Evolutionary conservation across 257 asterid genomes (phyloP), one percentile per base, ranked within the genome.

Genomic region (Cinchona pubescens): DNA sequence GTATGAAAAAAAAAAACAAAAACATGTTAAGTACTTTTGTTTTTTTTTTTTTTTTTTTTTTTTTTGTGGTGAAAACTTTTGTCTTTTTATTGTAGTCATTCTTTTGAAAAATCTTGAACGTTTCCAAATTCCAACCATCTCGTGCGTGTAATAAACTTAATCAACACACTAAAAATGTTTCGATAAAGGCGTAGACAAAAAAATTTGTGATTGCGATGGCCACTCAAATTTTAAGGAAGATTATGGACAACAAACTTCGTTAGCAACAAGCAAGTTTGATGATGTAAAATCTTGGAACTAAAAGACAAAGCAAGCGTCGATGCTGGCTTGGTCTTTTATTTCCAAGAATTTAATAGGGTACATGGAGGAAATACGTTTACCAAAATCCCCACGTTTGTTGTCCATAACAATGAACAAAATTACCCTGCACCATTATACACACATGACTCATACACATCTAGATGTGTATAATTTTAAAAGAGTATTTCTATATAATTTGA

Each of bases 61-160:
- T n/a, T 35, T 35, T 69, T 48, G 2, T 2, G 46, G 64, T 11
- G 40, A 49, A 19, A 69, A 69, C 46, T 49, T 16, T 49, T 62
- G 64, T 62, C 71, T 63, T 7, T 45, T 74, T 46, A 74, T 63
- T 62, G 21, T 21, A 45, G 79, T 21, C 40, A 66, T 51, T 38
- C 14, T 15, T n/a, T 46, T 66, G 61, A 25, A 46, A 75, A 37
- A 48, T 15, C 40, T 34, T 7, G 55, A 9, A 56, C n/a, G 15
- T 27, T 27, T 40, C 45, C 45, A 40, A n/a, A n/a, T 68, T 27
- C 40, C n/a, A 62, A 51, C 78, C 72, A 14, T 14, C 27, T 64
- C 65, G 15, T 23, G 71, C 43, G 13, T 42, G n/a, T 38, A 8
- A 16, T 10, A 65, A 46, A 65, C 11, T 65, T 0, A 49, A 65